Conservation (phyloP, 306 rosid genomes). For the Fagus sylvatica region DNA sequence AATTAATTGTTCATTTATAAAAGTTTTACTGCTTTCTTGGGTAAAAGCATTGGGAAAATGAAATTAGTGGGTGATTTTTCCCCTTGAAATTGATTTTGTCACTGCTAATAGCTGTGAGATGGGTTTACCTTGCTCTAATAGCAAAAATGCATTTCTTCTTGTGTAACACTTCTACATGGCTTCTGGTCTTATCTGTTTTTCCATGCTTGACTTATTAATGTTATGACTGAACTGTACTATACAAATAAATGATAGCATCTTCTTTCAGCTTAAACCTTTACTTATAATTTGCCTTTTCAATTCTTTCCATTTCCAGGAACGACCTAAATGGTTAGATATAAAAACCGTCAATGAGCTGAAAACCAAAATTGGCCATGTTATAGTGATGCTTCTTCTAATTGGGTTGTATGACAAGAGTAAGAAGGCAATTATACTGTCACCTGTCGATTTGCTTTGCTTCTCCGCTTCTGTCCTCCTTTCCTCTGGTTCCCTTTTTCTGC, state of each 20-base stretch:
- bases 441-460: slow-evolving; percentile 87
- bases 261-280: neutral
- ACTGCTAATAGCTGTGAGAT: too few species aligned
- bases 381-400: slow-evolving; percentile 94
- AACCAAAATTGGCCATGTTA: slow-evolving; percentile 91
- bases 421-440: slow-evolving; percentile 65
- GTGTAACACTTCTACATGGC: too few species aligned
- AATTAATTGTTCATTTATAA: neutral
- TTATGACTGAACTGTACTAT: neutral
- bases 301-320: slow-evolving; percentile 47
- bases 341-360: slow-evolving; percentile 79
- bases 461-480: slow-evolving; percentile 75
- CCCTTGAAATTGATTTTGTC: too few species aligned
- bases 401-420: slow-evolving; percentile 84
- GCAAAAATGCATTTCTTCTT: neutral
- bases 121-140: neutral
- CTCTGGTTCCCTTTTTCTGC: slow-evolving; percentile 71
- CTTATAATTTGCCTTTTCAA: neutral
- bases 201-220: neutral
- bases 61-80: too few species aligned
- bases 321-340: slow-evolving; percentile 82
- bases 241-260: neutral
- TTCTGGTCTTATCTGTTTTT: neutral
- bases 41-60: neutral
- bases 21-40: neutral